These are phyloP conservation scores for Paraglomus brasilianum DNA, from an alignment of 192 early-diverging fungal genomes.

Conservation along the genomic window DNA sequence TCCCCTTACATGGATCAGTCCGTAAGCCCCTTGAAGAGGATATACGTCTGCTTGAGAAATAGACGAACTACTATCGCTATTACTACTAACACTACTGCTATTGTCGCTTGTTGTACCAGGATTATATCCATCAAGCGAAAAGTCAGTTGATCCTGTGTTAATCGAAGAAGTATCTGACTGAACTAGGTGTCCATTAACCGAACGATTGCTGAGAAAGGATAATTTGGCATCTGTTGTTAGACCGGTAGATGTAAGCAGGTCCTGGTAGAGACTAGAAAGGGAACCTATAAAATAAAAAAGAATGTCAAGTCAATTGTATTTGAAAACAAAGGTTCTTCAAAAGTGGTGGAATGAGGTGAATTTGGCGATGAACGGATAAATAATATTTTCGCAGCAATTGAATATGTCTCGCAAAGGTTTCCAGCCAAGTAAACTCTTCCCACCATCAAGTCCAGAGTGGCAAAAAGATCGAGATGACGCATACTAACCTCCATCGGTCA, in stretches of 20 bases:
- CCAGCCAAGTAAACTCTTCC: no score
- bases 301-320: no score
- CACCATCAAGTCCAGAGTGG: no score
- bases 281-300: no score
- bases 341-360: no score
- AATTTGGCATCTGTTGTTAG: neutral
- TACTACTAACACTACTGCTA: neutral
- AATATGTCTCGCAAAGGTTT: no score
- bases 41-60: neutral
- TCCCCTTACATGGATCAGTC: neutral
- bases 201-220: neutral
- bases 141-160: neutral
- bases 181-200: neutral
- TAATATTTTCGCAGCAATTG: no score
- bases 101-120: neutral
- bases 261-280: no score
- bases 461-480: no score
- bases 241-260: neutral
- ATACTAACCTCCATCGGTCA: neutral
- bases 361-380: no score
- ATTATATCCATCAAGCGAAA: neutral
- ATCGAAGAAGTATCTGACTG: neutral
- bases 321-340: no score
- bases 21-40: neutral
- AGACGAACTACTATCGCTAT: neutral